Evolutionary conservation across 2,329 filamentous ascomycete genomes (phyloP).

Genomic region (Grosmannia huntii): DNA sequence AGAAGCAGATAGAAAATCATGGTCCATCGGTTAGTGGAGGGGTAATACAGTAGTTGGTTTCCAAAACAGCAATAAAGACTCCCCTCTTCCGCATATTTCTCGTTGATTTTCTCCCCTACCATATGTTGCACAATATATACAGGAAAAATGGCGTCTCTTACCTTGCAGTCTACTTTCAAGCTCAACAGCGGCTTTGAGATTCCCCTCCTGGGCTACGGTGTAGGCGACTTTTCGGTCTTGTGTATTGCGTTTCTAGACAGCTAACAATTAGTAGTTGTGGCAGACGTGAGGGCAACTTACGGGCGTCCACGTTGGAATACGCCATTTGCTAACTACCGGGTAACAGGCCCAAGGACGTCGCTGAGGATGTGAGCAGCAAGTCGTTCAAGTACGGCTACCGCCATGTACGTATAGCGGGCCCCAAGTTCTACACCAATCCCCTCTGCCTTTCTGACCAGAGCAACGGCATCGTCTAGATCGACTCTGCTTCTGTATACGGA

Average conservation of each 20-base stretch:
- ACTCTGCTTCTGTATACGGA: constrained; percentile 50
- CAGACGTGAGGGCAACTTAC: constrained; percentile 29
- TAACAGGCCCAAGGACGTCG: constrained; percentile 3
- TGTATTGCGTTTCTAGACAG: too few species aligned
- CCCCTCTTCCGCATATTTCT: not conserved
- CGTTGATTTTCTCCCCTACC: not conserved
- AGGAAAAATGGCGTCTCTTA: constrained; percentile 32
- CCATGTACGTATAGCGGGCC: constrained; percentile 12
- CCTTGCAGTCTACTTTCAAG: constrained; percentile 34
- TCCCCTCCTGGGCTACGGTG: constrained; percentile 40
- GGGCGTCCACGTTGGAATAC: not conserved
- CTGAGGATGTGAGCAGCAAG: constrained; percentile 4
- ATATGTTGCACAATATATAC: not conserved
- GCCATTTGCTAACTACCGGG: not conserved
- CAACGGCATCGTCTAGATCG: constrained; percentile 29
- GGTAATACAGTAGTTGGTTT: not conserved
- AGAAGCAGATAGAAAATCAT: not conserved
- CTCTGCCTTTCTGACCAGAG: not conserved
- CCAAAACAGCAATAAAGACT: not conserved
- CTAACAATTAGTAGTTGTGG: constrained; percentile 28
- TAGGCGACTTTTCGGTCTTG: constrained; percentile 19
- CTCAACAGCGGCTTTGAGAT: constrained; percentile 42
- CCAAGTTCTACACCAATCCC: not conserved
- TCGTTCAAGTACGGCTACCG: constrained; percentile 40
- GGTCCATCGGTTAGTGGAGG: not conserved